A percentile compares a stretch with the other conserved stretches of the same genome.
Evolutionary conservation across 1,139 yeast genomes (phyloP).

Genomic region (Insectozyma bohioensis): DNA sequence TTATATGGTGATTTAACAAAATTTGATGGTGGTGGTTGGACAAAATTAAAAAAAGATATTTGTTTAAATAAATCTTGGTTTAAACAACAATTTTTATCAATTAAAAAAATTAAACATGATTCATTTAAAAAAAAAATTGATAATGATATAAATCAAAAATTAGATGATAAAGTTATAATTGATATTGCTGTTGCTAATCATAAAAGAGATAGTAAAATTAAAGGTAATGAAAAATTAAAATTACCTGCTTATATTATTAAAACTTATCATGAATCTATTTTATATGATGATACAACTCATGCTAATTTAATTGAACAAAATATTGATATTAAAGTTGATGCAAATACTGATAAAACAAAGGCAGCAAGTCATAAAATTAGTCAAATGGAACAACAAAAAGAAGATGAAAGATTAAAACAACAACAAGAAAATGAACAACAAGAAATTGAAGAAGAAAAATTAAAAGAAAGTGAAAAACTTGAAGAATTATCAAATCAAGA

Average conservation of each 20-base stretch:
- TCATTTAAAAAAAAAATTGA: conserved; percentile 8
- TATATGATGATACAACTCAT: conserved; percentile 32
- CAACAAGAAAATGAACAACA: conserved; percentile 20
- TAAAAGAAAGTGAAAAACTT: too few relatives aligned
- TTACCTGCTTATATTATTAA: conserved; percentile 32
- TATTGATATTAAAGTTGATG: conserved; percentile 9
- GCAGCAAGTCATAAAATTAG: conserved; percentile 18
- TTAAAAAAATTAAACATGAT: conserved; percentile 27
- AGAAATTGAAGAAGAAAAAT: too few relatives aligned
- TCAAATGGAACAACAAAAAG: conserved; percentile 18
- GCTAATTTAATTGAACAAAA: conserved; percentile 16
- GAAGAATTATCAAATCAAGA: conserved; percentile 18
- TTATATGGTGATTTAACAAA: conserved; percentile 28
- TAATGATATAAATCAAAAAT: conserved; percentile 1
- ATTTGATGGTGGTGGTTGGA: conserved; percentile 33
- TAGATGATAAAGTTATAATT: conserved; percentile 28
- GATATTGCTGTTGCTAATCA: conserved; percentile 39
- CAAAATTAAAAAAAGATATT: conserved; percentile 38
- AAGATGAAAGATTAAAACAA: conserved; percentile 15
- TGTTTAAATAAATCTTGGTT: conserved; percentile 35
- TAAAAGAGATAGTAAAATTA: conserved; percentile 25
- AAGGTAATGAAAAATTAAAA: conserved; percentile 31
- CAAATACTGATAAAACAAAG: conserved; percentile 14
- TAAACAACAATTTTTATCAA: conserved; percentile 29
- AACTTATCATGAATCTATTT: conserved; percentile 26